Conservation (phyloP, 2,329 filamentous ascomycete genomes). For the Arthrobotrys entomopaga region DNA sequence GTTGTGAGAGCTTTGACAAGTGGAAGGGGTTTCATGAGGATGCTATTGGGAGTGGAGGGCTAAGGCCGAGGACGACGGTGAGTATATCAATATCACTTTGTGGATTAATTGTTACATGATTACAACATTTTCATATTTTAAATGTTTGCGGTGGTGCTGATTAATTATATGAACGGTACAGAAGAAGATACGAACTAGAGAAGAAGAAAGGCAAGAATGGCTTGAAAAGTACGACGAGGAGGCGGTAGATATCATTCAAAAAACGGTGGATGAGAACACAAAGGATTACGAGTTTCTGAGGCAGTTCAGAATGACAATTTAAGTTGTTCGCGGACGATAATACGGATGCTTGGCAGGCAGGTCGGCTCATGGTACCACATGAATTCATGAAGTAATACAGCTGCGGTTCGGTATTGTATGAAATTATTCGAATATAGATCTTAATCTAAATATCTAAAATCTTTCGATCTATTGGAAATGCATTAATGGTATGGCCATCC, state of each 20-base stretch:
- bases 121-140: no score
- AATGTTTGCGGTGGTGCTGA: no score
- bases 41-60: constrained; percentile 80
- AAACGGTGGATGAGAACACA: constrained; percentile 77
- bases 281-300: constrained; percentile 83
- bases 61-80: constrained; percentile 75
- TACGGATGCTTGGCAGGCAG: no score
- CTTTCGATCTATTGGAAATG: no score
- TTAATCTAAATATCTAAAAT: no score
- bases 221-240: constrained; percentile 77
- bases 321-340: no score
- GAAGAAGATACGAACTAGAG: constrained; percentile 70
- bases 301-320: constrained; percentile 73
- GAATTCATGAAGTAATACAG: no score
- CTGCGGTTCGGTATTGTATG: no score
- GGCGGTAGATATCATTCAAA: constrained; percentile 74
- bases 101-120: not conserved
- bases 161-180: not conserved
- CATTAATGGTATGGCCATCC: no score
- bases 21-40: constrained; percentile 98
- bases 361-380: no score
- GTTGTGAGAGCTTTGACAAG: constrained; percentile 87
- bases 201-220: constrained; percentile 78
- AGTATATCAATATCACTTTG: constrained; percentile 1
- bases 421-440: no score